Conservation (phyloP, 768 basidiomycete genomes). For the Boletellus emodensis region DNA sequence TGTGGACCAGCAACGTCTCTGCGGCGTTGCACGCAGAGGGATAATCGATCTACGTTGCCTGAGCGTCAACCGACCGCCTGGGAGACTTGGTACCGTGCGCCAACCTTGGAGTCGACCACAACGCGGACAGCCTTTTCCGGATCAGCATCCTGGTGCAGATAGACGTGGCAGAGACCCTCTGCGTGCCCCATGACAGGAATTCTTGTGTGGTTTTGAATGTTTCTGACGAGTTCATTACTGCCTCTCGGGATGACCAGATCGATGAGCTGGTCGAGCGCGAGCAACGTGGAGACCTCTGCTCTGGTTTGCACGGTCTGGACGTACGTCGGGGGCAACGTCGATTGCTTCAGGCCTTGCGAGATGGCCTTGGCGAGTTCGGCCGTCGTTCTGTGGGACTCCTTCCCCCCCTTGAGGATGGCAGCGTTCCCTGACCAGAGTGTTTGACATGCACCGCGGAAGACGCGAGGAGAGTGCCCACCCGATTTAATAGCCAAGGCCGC, state of each 20-base stretch:
- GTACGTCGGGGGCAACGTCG: constrained; percentile 71
- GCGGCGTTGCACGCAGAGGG: constrained; percentile 94
- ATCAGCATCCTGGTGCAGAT: constrained; percentile 80
- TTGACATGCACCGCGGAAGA: constrained; percentile 1
- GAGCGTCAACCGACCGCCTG: background rate
- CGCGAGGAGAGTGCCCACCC: constrained; percentile 45
- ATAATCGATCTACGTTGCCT: constrained; percentile 67
- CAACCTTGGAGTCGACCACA: constrained; percentile 88
- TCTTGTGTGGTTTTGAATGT: constrained; percentile 83
- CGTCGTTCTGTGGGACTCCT: constrained; percentile 85
- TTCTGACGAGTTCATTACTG: constrained; percentile 83
- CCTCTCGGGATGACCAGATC: constrained; percentile 97
- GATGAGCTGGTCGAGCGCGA: constrained; percentile 86
- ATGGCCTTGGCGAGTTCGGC: constrained; percentile 76
- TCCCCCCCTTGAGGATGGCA: constrained; percentile 96
- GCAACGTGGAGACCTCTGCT: constrained; percentile 82
- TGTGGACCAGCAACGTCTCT: constrained; percentile 87
- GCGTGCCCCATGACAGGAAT: constrained; percentile 99
- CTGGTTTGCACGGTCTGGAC: constrained; percentile 92
- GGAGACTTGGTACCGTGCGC: background rate
- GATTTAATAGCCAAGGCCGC: constrained; percentile 95
- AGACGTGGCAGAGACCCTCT: constrained; percentile 90
- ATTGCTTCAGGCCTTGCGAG: constrained; percentile 66
- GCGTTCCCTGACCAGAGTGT: constrained; percentile 67
- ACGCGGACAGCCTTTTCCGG: constrained; percentile 76